These are phyloP conservation scores for Rusavskia elegans DNA, from an alignment of 495 filamentous ascomycete genomes.

Conservation along the genomic window DNA sequence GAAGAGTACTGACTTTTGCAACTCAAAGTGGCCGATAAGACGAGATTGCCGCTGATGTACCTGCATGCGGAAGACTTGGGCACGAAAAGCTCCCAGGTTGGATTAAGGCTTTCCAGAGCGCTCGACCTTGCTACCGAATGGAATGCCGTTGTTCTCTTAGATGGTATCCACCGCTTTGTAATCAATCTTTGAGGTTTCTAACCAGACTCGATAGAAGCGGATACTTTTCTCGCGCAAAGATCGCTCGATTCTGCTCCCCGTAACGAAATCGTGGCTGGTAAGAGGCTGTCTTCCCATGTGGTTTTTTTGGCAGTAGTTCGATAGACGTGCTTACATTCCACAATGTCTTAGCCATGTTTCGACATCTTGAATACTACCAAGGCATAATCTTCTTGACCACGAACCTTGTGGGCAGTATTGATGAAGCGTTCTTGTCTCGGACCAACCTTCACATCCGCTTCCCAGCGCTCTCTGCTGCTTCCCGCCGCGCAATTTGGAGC, in stretches of 20 bases:
- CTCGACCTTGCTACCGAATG: slow-evolving; percentile 1
- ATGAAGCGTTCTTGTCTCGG: slow-evolving; percentile 16
- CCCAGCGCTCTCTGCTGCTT: slow-evolving; percentile 3
- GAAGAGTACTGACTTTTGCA: too few species aligned
- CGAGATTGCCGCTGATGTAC: background rate
- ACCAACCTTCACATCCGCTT: slow-evolving; percentile 14
- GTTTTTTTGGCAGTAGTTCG: background rate
- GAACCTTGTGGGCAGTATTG: slow-evolving; percentile 7
- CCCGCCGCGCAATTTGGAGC: slow-evolving; percentile 13
- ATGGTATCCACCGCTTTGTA: background rate
- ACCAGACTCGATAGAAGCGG: background rate
- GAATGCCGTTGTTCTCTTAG: slow-evolving; percentile 1
- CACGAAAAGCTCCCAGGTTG: background rate
- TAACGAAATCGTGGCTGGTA: background rate
- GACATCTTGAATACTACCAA: slow-evolving; percentile 5
- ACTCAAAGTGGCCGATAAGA: background rate
- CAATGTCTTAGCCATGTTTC: slow-evolving; percentile 2
- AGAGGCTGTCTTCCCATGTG: background rate
- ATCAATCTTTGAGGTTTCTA: too few species aligned
- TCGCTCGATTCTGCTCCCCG: background rate
- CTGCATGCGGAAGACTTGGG: slow-evolving; percentile 1
- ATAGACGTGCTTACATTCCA: background rate
- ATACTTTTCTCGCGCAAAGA: background rate
- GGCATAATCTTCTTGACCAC: slow-evolving; percentile 10
- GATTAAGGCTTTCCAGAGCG: background rate